Base-by-base conservation (phyloP, 257 asterid genomes). In the Solanum pennellii region DNA sequence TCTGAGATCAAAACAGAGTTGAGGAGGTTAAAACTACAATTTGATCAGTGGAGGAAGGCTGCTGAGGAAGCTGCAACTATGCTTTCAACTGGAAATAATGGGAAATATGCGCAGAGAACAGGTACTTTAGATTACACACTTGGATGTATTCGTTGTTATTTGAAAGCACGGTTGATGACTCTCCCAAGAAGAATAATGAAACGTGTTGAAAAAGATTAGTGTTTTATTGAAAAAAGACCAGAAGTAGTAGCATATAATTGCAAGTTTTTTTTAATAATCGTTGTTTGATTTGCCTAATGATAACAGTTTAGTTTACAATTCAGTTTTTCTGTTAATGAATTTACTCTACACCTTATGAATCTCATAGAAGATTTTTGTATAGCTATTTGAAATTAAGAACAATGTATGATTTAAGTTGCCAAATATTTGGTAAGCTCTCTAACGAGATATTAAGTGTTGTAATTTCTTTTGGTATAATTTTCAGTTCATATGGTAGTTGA, bases 1-100 rank as follows among this genome's bases (percentile, higher is more conserved):
- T 86, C 91, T 0, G 97, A 96, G 87, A 89, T 95, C 94, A 99
- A 97, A 88, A 92, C 91, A 2, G 99, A 97, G 80, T 44, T 97
- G 85, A 93, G 96, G 92, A 93, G 93, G 86, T 82, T 97, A 89
- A 97, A 94, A 86, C 97, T 95, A 87, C 99, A 95, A 84, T 89
- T 97, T 1, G 99, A 96, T 88, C 99, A 95, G 86, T 97, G 99
- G 99, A 94, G 98, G 89, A 97, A 97, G 86, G 99, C 99, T 11
- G 99, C 99, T 1, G 98, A 95, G 92, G 97, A 95, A 2, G 99
- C 99, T 69, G 93, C 99, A 7, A 90, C 96, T 33, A 96, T 97
- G 91, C 98, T 97, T 87, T 92, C 97, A 20, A 87, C 88, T 3
- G 96, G 93, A 11, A 92, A 90, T 31, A 92, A 91, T 11, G 95